Base-by-base conservation (phyloP, 2,329 filamentous ascomycete species). In the Xylaria sp. region DNA sequence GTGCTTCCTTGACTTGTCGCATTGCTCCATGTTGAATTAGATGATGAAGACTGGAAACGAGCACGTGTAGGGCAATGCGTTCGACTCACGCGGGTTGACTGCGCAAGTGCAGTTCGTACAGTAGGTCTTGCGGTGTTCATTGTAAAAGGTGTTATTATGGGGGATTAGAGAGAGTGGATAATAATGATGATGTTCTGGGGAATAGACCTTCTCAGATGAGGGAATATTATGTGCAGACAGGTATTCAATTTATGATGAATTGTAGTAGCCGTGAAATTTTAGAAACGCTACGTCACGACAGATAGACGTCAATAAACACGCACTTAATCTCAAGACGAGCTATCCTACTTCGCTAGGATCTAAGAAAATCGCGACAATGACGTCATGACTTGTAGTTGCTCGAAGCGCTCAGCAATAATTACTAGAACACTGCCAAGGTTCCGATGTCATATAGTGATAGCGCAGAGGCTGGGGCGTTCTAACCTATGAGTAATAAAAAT, bases 21-120 rank as follows among this genome's bases (percentile, higher is more conserved):
- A 66, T 57, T 73, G n/a, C 62, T 69, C 42, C 75, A 57, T 37
- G 57, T 69, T 13, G 78, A 73, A 4, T 79, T 67, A 8, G 79
- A 71, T 0, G 68, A 60, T 21, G 82, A 80, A 1, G 83, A 84
- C 71, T 85, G 83, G 75, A 81, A 81, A 47, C 84, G 83, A 16
- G 75, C 50, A 16, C 78, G 78, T 25, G 57, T 35, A 53, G 55
- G 63, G 48, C 61, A 68, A 25, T 66, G 48, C 21, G 65, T 48
- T 57, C 73, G 72, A 29, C 67, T 29, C 6, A 67, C 32, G 42
- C 73, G 71, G 29, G 60, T 55, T 10, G 70, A 65, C 55, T 66
- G 66, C 29, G 64, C 2, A 32, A 71, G 60, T 8, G 64, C 55
- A 27, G 63, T 58, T 44, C 69, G 60, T 32, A 65, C 57, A 21